Evolutionary conservation across 2,329 filamentous ascomycete species (phyloP), one percentile per base, ranked within the genome.

Genomic region (Camptophora hylomeconis): DNA sequence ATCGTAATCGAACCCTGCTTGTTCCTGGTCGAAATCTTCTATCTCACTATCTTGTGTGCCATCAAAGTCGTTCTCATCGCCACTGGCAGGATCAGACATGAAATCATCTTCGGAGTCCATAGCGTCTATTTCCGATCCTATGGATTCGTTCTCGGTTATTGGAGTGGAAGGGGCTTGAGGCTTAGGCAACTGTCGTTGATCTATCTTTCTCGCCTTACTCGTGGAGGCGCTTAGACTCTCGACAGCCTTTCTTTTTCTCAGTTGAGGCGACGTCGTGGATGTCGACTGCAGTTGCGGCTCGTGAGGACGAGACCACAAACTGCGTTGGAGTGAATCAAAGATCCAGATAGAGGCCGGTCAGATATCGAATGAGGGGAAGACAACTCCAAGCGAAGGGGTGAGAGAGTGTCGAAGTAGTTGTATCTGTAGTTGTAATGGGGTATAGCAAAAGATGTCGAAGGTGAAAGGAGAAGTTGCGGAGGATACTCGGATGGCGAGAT

Each of bases 51-150:
- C 75, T 46, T 84, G 57, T 14, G 49, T 56, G 24, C 51, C 80
- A 39, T 78, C 67, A 36, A 82, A 70, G 36, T 71, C 70, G 35
- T 82, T 69, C 36, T 71, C 70, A 38, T 77, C 75, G 22, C 76
- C 77, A 49, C 80, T 92, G 22, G 81, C 87, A 45, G 76, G 66
- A 49, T 75, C 74, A 45, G 80, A 92, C 69, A 89, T 79, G 55
- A 86, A 86, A 36, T 94, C 87, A 49, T 94, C 84, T 46, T 95
- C 87, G 6, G 86, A 94, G 60, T 93, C 84, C 86, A 94, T 94
- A 19, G 59, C 42, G 13, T 61, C 61, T 28, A 51, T 50, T 14
- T 52, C 48, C 11, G 58, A 54, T 12, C 56, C 58, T 9, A 17
- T 20, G 6, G 29, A n/a, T 37, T 48, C 54, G 33, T 63, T 38